Evolutionary conservation across 495 filamentous ascomycete genomes (phyloP).

Genomic region (Aspergillus egyptiacus): DNA sequence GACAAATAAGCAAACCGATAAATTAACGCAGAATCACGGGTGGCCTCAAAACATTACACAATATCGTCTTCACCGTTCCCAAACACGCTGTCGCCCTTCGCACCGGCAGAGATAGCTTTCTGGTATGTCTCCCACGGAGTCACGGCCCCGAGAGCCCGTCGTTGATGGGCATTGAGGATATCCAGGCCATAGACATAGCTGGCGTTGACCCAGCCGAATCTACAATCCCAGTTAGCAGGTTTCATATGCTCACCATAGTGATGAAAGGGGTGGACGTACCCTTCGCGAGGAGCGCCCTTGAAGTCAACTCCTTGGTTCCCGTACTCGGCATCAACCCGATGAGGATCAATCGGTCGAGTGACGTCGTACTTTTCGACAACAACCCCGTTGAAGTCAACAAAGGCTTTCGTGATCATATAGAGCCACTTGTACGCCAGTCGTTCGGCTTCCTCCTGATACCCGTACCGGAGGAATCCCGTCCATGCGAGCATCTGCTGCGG

Average conservation of each 20-base stretch:
- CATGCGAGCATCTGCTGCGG: conserved; percentile 98
- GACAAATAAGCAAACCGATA: neutral
- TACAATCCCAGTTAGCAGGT: conserved; percentile 33
- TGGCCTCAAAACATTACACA: too few relatives aligned
- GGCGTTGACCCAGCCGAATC: conserved; percentile 98
- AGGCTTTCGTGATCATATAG: conserved; percentile 94
- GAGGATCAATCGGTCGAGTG: conserved; percentile 78
- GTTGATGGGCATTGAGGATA: conserved; percentile 76
- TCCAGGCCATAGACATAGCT: conserved; percentile 88
- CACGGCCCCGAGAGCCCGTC: conserved; percentile 74
- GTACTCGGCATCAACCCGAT: conserved; percentile 92
- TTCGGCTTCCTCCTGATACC: conserved; percentile 83
- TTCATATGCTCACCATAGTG: neutral
- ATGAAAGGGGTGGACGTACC: conserved; percentile 53
- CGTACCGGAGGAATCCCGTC: conserved; percentile 84
- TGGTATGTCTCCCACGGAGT: conserved; percentile 71
- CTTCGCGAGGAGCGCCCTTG: conserved; percentile 89
- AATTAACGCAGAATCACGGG: neutral
- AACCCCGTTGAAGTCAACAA: conserved; percentile 94
- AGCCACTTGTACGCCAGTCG: conserved; percentile 90
- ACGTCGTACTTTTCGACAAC: conserved; percentile 99
- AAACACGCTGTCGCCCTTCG: conserved; percentile 19
- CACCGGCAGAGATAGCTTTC: conserved; percentile 27
- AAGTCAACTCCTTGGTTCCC: conserved; percentile 94
- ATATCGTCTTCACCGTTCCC: neutral